Conservation (phyloP, 306 rosid genomes). For the Begonia loranthoides region DNA sequence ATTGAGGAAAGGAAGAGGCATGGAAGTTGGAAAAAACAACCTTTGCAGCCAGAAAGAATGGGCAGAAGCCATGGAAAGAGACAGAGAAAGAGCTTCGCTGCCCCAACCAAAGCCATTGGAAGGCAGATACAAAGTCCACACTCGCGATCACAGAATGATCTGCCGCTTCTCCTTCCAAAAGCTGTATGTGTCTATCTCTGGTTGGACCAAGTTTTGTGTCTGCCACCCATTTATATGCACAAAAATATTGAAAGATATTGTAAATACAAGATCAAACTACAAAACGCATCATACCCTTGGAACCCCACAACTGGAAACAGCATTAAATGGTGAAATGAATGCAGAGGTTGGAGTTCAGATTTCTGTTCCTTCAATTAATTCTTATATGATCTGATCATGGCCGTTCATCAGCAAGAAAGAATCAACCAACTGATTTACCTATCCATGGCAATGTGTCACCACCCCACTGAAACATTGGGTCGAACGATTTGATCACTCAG, state of each 20-base stretch:
- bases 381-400: slow-evolving; percentile 11
- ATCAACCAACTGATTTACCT: too few relatives aligned
- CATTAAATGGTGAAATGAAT: slow-evolving; percentile 57
- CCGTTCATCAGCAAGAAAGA: too few relatives aligned
- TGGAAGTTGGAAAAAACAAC: background rate
- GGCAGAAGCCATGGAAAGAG: slow-evolving; percentile 5
- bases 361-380: slow-evolving; percentile 33
- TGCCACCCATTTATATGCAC: slow-evolving; percentile 18
- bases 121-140: slow-evolving; percentile 22
- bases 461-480: too few relatives aligned
- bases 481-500: too few relatives aligned
- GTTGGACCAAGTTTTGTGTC: slow-evolving; percentile 75
- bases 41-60: slow-evolving; percentile 5
- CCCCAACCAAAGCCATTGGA: slow-evolving; percentile 49
- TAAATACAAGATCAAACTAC: too few relatives aligned
- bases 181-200: slow-evolving; percentile 59
- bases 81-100: slow-evolving; percentile 31
- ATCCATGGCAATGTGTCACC: too few relatives aligned
- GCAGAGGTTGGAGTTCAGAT: slow-evolving; percentile 38
- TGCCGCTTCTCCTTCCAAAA: slow-evolving; percentile 15
- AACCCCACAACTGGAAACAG: too few relatives aligned
- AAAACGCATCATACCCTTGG: too few relatives aligned
- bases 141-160: slow-evolving; percentile 22
- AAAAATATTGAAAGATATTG: background rate
- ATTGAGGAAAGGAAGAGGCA: background rate